A percentile compares a stretch with the other conserved stretches of the same genome.
Evolutionary conservation across 805 yeast species (phyloP).

Genomic region (Vanderwaltozyma tropicalis): DNA sequence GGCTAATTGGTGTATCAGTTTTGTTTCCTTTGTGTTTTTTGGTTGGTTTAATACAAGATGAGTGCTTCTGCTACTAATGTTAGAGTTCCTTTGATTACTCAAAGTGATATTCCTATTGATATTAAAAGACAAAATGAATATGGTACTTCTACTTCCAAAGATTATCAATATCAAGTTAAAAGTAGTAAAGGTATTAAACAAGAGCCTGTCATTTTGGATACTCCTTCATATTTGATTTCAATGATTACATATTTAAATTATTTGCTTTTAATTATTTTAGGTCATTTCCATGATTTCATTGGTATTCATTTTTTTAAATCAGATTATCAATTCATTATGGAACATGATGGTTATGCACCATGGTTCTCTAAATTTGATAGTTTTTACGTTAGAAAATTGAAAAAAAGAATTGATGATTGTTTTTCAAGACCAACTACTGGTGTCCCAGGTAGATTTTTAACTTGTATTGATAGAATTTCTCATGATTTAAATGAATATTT

Average conservation of each 20-base stretch:
- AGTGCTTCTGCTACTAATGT: constrained; percentile 1
- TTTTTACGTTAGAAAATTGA: constrained; percentile 86
- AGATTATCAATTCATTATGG: constrained; percentile 51
- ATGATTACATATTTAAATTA: constrained; percentile 79
- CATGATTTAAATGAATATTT: constrained; percentile 54
- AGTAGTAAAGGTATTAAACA: constrained; percentile 47
- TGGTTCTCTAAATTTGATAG: constrained; percentile 90
- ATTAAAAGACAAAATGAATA: constrained; percentile 52
- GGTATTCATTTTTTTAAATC: constrained; percentile 63
- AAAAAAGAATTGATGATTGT: constrained; percentile 84
- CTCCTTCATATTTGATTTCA: constrained; percentile 75
- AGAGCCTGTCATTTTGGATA: constrained; percentile 57
- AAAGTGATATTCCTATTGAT: constrained; percentile 27
- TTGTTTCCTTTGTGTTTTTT: no score
- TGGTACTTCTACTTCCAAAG: constrained; percentile 57
- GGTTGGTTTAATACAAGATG: neutral
- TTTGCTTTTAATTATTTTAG: constrained; percentile 72
- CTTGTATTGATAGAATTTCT: constrained; percentile 70
- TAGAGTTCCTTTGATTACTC: constrained; percentile 29
- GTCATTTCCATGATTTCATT: constrained; percentile 82
- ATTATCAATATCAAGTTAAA: constrained; percentile 51
- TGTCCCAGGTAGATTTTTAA: constrained; percentile 88
- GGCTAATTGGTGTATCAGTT: no score
- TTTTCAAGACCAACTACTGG: constrained; percentile 95
- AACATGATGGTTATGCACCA: constrained; percentile 87